Evolutionary conservation across 768 basidiomycete species (phyloP), one percentile per base, ranked within the genome.

Genomic region (Suillus ampliporus): DNA sequence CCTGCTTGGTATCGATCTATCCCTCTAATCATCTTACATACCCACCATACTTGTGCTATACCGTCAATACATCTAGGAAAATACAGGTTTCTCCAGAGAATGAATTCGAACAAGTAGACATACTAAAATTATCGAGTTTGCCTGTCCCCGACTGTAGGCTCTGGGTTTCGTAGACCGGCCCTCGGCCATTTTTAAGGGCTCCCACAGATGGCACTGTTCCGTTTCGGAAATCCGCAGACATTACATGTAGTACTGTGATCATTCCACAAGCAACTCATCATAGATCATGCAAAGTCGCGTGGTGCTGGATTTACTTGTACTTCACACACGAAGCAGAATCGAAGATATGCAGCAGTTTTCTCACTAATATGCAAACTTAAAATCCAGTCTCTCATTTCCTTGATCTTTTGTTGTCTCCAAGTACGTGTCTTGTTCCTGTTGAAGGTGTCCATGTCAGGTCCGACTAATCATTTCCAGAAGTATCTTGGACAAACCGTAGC

Each of bases 371-470:
- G 81, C 83, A 63, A 89, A 89, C 15, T 86, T 78, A 76, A 89
- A 89, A 67, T 89, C 86, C 62, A 89, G 71, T 40, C 86, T 74
- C 64, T 81, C 72, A 65, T 88, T 89, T 28, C 88, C 87, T 65
- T 80, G 75, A 60, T 90, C 88, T 37, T 78, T 82, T n/a, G 88
- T 87, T 21, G 80, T 87, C 58, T 84, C 79, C 1, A 89, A 67
- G 69, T 91, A 90, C 21, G 85, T 74, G 48, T 79, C 76, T 67
- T 82, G 84, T 69, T 87, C 81, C 86, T 87, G 67, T 34, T 26
- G 15, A 57, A 37, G 40, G 3, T 6, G 13, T n/a, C n/a, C n/a
- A n/a, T n/a, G n/a, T 74, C 76, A 76, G 76, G 72, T 65, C 64
- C 9, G n/a, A 44, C 9, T n/a, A 17, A 47, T 52, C 35, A 65